A percentile compares a stretch with the other conserved stretches of the same genome.
Conservation (phyloP, 2,329 filamentous ascomycete species). For the Colletotrichum ledebouriae region DNA sequence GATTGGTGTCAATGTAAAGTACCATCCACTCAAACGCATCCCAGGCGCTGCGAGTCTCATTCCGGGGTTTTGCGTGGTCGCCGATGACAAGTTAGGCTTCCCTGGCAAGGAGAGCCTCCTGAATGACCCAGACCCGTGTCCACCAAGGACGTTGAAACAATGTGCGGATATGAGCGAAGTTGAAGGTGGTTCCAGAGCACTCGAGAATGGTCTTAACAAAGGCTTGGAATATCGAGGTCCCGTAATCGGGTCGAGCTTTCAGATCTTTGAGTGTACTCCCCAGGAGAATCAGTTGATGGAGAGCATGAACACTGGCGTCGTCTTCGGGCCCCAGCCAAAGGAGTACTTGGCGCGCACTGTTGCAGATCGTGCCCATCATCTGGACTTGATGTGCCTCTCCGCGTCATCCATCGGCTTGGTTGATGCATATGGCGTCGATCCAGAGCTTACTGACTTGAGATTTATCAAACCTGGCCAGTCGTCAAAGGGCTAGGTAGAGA, state of each 20-base stretch:
- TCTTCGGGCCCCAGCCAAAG: constrained; percentile 52
- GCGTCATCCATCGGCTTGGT: constrained; percentile 23
- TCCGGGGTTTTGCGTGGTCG: constrained; percentile 10
- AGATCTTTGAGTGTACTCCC: neutral
- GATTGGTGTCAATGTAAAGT: constrained; percentile 21
- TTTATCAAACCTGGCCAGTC: constrained; percentile 5
- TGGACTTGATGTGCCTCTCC: constrained; percentile 25
- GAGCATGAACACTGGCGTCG: constrained; percentile 3
- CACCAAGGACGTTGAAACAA: constrained; percentile 13
- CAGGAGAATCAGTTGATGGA: constrained; percentile 7
- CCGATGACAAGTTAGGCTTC: neutral
- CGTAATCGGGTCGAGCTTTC: neutral
- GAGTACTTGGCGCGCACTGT: constrained; percentile 49
- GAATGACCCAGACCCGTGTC: constrained; percentile 23
- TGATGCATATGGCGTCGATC: constrained; percentile 45
- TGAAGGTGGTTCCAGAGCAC: constrained; percentile 11
- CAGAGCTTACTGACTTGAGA: constrained; percentile 13
- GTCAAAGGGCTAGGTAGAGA: neutral
- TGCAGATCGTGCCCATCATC: constrained; percentile 49
- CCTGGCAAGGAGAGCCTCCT: constrained; percentile 20
- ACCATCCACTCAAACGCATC: constrained; percentile 24
- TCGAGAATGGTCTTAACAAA: constrained; percentile 18
- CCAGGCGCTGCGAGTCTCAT: neutral
- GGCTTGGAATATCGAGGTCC: constrained; percentile 10
- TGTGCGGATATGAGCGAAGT: constrained; percentile 12